Percentiles rank a stretch among this genome's conserved stretches.
phyloP scores from a whole-genome alignment of 257 asterid genomes.

The Ballota nigra region DNA sequence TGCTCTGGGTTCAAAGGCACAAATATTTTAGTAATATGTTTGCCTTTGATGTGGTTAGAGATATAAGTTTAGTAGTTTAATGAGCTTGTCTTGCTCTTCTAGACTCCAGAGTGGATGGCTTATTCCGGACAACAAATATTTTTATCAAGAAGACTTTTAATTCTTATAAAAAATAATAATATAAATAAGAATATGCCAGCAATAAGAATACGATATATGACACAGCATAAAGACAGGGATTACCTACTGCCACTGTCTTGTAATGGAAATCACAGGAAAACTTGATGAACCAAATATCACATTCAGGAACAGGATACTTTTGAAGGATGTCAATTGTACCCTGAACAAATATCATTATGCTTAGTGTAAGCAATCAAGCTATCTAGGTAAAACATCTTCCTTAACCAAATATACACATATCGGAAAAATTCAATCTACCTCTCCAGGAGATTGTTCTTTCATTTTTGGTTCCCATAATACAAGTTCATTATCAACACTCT shows the following conservation, averaged over 20 bases:
- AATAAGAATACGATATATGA: not conserved
- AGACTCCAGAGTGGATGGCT: not conserved
- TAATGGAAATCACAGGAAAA: conserved; percentile 87
- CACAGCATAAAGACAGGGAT: conserved; percentile 4
- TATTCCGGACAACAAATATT: not conserved
- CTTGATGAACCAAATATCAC: conserved; percentile 98
- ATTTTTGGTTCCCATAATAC: conserved; percentile 96
- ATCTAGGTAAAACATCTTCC: not conserved
- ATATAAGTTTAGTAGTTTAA: not conserved
- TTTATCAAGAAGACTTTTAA: not conserved
- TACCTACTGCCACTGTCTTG: conserved; percentile 86
- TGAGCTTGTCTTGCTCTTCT: not conserved
- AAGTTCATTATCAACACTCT: conserved; percentile 98
- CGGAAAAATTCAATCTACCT: conserved; percentile 50
- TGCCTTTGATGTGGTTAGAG: not conserved
- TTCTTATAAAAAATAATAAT: not conserved
- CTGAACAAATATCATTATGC: conserved; percentile 43
- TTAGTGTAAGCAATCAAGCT: conserved; percentile 4
- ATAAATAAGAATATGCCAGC: not conserved
- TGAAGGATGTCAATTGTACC: conserved; percentile 94
- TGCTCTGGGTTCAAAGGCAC: not conserved
- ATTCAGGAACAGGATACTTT: conserved; percentile 95
- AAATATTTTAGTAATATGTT: not conserved
- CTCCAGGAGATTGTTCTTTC: conserved; percentile 96
- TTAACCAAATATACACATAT: conserved; percentile 12